Evolutionary conservation across 169 alveolate species (phyloP).

Genomic region (Blepharisma undulans): DNA sequence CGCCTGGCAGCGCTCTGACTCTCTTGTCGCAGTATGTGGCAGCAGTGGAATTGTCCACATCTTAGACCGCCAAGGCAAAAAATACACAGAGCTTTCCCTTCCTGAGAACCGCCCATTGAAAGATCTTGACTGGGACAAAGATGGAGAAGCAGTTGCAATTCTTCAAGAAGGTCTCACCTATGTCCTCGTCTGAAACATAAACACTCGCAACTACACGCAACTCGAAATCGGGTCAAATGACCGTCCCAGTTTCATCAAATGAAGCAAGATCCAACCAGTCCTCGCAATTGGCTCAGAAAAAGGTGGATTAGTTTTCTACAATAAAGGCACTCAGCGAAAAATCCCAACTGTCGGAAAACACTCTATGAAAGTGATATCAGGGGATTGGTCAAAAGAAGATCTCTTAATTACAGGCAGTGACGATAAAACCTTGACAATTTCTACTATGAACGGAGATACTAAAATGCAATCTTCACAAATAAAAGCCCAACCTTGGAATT

Average conservation of each 20-base stretch:
- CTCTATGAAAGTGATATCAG: conserved; percentile 77
- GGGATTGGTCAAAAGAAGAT: conserved; percentile 84
- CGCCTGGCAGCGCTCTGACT: conserved; percentile 23
- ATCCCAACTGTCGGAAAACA: conserved; percentile 86
- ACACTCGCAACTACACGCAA: conserved; percentile 46
- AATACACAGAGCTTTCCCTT: conserved; percentile 66
- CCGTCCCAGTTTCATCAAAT: conserved; percentile 75
- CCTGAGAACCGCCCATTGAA: conserved; percentile 66
- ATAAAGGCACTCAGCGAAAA: conserved; percentile 78
- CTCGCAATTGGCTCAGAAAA: conserved; percentile 87
- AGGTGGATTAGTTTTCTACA: conserved; percentile 84
- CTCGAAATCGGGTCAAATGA: conserved; percentile 62
- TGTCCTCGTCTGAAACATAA: conserved; percentile 64
- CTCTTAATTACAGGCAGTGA: conserved; percentile 83
- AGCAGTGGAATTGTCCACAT: conserved; percentile 59
- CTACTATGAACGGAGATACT: conserved; percentile 80
- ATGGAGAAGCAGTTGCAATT: conserved; percentile 83
- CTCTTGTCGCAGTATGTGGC: conserved; percentile 68
- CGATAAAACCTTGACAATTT: conserved; percentile 81
- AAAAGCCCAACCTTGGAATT: conserved; percentile 74
- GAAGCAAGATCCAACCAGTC: conserved; percentile 80
- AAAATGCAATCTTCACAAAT: conserved; percentile 66
- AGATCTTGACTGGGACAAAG: conserved; percentile 83
- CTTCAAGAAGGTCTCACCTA: conserved; percentile 63
- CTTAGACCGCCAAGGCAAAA: conserved; percentile 80